Evolutionary conservation across 1,284 basidiomycete species (phyloP).

Genomic region (Athelia sp.): DNA sequence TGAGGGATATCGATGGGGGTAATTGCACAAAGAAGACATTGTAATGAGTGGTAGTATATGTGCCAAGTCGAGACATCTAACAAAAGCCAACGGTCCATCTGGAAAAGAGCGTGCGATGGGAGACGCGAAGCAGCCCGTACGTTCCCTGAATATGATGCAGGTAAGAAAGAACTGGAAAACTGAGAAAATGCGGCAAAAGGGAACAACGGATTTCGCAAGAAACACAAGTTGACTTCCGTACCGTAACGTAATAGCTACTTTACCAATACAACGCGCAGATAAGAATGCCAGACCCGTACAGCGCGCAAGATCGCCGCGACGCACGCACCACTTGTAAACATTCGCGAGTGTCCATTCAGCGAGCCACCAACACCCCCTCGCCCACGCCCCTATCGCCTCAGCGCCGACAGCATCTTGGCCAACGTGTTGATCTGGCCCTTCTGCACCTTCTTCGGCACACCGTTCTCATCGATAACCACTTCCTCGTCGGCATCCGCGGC

Average conservation of each 20-base stretch:
- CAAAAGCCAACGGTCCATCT: neutral
- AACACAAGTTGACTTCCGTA: constrained; percentile 29
- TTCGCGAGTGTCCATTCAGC: neutral
- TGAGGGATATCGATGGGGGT: constrained; percentile 8
- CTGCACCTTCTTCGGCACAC: constrained; percentile 68
- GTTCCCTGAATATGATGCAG: neutral
- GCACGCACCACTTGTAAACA: no score
- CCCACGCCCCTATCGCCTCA: constrained; percentile 51
- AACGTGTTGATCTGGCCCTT: constrained; percentile 79
- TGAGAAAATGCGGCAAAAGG: constrained; percentile 16
- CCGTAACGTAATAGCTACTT: constrained; percentile 42
- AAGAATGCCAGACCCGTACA: constrained; percentile 14
- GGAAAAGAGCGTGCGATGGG: neutral
- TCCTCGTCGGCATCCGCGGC: constrained; percentile 48
- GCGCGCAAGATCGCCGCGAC: constrained; percentile 5
- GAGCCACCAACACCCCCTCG: constrained; percentile 31
- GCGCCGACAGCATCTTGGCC: constrained; percentile 78
- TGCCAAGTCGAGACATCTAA: constrained; percentile 4
- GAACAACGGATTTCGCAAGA: neutral
- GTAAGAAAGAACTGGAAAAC: constrained; percentile 15
- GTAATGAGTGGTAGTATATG: constrained; percentile 28
- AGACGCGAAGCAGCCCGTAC: neutral
- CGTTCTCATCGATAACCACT: constrained; percentile 32
- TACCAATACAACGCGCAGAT: constrained; percentile 43
- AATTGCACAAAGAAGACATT: constrained; percentile 20